Evolutionary conservation across 768 basidiomycete species (phyloP).

Genomic region (Mycena indigotica): DNA sequence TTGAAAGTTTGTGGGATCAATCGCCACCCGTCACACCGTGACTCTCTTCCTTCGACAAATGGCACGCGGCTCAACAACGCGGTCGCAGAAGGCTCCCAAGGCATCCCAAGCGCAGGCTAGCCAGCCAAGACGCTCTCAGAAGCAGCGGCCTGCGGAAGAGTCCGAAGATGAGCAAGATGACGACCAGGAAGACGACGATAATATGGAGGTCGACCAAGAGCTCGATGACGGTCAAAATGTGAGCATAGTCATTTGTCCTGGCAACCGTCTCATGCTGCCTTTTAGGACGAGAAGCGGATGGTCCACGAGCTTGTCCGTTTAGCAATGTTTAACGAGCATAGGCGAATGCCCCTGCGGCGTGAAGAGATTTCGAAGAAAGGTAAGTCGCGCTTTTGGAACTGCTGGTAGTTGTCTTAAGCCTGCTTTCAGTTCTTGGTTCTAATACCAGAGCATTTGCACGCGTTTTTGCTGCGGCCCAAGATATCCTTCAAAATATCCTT

Average conservation of each 20-base stretch:
- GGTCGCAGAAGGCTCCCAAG: constrained; percentile 43
- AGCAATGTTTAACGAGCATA: constrained; percentile 80
- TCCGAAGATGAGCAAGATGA: constrained; percentile 42
- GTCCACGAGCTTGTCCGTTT: constrained; percentile 76
- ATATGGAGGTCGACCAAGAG: constrained; percentile 40
- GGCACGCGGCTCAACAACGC: constrained; percentile 34
- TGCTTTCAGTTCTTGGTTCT: constrained; percentile 36
- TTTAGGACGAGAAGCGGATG: constrained; percentile 64
- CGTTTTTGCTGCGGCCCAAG: constrained; percentile 67
- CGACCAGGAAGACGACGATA: constrained; percentile 36
- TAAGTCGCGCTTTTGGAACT: constrained; percentile 24
- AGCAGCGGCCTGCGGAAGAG: constrained; percentile 31
- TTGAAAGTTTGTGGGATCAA: too few relatives aligned
- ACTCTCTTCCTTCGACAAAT: background rate
- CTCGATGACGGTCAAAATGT: constrained; percentile 31
- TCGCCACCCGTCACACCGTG: background rate
- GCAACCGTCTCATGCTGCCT: background rate
- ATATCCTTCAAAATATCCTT: constrained; percentile 62
- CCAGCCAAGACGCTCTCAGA: constrained; percentile 39
- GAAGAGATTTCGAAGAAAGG: constrained; percentile 92
- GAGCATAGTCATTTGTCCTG: constrained; percentile 7
- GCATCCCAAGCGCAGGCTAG: constrained; percentile 38
- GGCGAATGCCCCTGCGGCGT: constrained; percentile 62
- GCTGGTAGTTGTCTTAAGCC: background rate
- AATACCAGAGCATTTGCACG: constrained; percentile 60